Conservation (phyloP, 768 basidiomycete species). For the Holtermannia corniformis region DNA sequence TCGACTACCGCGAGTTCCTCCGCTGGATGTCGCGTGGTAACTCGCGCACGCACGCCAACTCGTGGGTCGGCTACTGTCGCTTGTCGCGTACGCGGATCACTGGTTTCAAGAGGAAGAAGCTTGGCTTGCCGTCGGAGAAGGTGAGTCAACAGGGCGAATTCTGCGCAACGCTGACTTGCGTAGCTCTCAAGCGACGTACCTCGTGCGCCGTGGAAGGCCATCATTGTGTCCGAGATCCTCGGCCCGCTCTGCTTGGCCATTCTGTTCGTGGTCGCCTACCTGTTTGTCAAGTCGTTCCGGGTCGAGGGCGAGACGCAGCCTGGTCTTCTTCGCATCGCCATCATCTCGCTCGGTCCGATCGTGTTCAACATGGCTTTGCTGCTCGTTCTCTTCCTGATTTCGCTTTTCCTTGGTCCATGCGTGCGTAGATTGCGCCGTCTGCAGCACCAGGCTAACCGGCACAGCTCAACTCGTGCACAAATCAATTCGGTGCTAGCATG, state of each 20-base stretch:
- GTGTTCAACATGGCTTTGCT: constrained; percentile 89
- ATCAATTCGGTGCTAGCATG: constrained; percentile 83
- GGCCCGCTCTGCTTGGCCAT: constrained; percentile 78
- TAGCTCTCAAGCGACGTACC: constrained; percentile 81
- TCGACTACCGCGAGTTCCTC: constrained; percentile 93
- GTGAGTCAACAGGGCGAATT: not conserved
- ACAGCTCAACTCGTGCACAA: constrained; percentile 50
- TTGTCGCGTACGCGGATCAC: constrained; percentile 97
- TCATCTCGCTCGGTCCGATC: constrained; percentile 87
- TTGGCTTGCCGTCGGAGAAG: constrained; percentile 95
- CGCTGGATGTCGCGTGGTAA: constrained; percentile 99
- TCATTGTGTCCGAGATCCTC: constrained; percentile 75
- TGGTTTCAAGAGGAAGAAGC: constrained; percentile 97
- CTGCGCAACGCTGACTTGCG: not conserved
- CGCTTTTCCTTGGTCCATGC: constrained; percentile 88
- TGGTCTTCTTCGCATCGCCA: constrained; percentile 82
- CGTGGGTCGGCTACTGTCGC: constrained; percentile 99
- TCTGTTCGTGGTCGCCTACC: constrained; percentile 76
- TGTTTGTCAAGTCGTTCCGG: constrained; percentile 47
- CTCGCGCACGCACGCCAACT: constrained; percentile 91
- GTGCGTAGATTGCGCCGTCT: constrained; percentile 10
- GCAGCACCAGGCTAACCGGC: constrained; percentile 4
- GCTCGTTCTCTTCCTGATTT: constrained; percentile 76
- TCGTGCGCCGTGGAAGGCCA: constrained; percentile 82
- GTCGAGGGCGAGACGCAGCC: constrained; percentile 55